Base-by-base conservation (phyloP, 2,329 filamentous ascomycete species). In the Paracoccidioides brasiliensis region DNA sequence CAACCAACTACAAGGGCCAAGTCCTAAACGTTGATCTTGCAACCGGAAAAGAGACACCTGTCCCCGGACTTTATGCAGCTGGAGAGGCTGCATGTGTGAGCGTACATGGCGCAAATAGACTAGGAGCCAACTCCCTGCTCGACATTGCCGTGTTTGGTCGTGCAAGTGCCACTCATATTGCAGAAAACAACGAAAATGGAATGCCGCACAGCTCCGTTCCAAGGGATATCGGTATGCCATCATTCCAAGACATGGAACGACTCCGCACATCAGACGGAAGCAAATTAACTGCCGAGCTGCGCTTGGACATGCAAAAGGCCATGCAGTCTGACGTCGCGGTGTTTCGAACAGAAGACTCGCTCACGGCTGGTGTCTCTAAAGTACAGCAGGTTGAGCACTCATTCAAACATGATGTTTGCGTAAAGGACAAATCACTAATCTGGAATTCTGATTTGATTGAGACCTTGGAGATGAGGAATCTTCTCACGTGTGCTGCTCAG, bases 381-480 rank as follows among this genome's bases (percentile, higher is more conserved):
- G 90, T 95, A 70, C 80, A 75, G 59, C 82, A 88, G 63, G 88
- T 95, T 63, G 89, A 95, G 70, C 72, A 80, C 64, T 79, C 76
- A 63, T 95, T 86, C 74, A 73, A 55, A 49, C 59, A 78, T 63
- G 78, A 94, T 65, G 83, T 95, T 62, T 87, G 88, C 67, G 93
- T 87, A 74, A 91, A 93, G 80, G 89, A 95, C 73, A 85, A 89
- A 72, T 90, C 86, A 78, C 93, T 95, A 88, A 95, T 95, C 76
- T 95, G 89, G 90, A 95, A 95, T 81, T 88, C 86, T 15, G 89
- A 95, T 68, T 81, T 95, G 30, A 86, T 94, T 53, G 89, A 95
- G 79, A 91, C 88, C 2, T 80, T 95, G 50, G 89, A 95, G 76
- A 77, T 94, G 68, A 80, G 88, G 66, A 95, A 95, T 72, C 74